Evolutionary conservation across 768 basidiomycete genomes (phyloP).

Genomic region (Boletus coccyginus): DNA sequence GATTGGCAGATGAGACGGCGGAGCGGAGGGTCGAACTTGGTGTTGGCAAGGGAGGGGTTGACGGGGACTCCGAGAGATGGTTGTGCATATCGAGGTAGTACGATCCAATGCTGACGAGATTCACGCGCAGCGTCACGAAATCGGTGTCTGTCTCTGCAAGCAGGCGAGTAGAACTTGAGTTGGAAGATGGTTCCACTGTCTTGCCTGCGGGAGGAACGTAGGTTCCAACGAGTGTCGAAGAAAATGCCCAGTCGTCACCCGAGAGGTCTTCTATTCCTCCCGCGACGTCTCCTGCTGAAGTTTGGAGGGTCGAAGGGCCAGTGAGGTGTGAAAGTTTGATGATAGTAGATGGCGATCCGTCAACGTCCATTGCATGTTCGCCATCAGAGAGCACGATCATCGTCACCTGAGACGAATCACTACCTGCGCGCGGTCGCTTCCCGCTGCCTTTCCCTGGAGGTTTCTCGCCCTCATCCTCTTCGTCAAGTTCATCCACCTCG

Average conservation of each 20-base stretch:
- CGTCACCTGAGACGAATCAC: constrained; percentile 20
- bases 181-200: background rate
- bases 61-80: background rate
- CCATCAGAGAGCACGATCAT: constrained; percentile 22
- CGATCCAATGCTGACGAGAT: constrained; percentile 19
- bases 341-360: constrained; percentile 21
- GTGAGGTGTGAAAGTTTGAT: constrained; percentile 3
- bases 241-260: constrained; percentile 21
- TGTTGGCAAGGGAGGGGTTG: background rate
- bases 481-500: constrained; percentile 21
- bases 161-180: background rate
- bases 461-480: background rate
- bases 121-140: constrained; percentile 18
- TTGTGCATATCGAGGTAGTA: constrained; percentile 21
- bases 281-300: background rate
- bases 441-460: background rate
- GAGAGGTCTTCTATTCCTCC: constrained; percentile 1
- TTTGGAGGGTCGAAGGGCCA: background rate
- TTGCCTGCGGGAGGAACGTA: constrained; percentile 15
- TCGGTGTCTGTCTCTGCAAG: background rate
- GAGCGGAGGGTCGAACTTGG: constrained; percentile 18
- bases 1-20: constrained; percentile 27
- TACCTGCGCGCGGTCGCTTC: constrained; percentile 11
- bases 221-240: constrained; percentile 27
- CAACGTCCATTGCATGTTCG: constrained; percentile 27